Evolutionary conservation across 306 rosid species (phyloP), one percentile per base, ranked within the genome.

Genomic region (Cicer yamashitae): DNA sequence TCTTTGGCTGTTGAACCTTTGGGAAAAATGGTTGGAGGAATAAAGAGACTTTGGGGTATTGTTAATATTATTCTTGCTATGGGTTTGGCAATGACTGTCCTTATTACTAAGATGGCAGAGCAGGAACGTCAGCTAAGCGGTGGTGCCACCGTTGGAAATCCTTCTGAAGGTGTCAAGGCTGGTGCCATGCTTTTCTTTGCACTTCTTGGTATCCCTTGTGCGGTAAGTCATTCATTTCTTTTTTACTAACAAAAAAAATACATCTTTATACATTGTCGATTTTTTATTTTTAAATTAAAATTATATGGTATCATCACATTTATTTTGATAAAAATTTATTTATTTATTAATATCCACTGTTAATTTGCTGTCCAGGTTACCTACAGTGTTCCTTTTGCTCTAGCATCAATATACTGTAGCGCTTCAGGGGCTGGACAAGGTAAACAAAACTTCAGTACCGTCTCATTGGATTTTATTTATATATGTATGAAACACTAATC

Each of bases 371-470:
- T 66, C 7, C 86, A 91, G 94, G 74, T 87, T 68, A 91, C 88
- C 4, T 90, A 1, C 78, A 90, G 96, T 45, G 82, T 90, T 61
- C 98, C 96, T 0, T 92, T 54, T 88, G 82, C 78, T 90, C 62
- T 57, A 20, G 62, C 62, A 8, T 57, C 62, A 57, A 57, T 57
- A 3, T 57, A 57, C 11, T 5, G 79, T 51, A 82, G 43, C 48
- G 15, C 56, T 4, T 74, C 93, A 3, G 89, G 91, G 10, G 98
- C 92, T 9, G 98, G 96, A 17, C 94, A 90, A 88, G 97, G 97
- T 90, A 77, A 3, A 54, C 18, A 17, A 17, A 17, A 17, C 18
- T 17, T 17, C 18, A 17, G 18, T 17, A 17, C 18, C 18, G 18
- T 17, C 18, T 17, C 18, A 25, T 25, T 25, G 4, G 34, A 25